A percentile compares a stretch with the other conserved stretches of the same genome.
phyloP scores from a whole-genome alignment of 805 yeast genomes.

The Ogataea neopini region DNA sequence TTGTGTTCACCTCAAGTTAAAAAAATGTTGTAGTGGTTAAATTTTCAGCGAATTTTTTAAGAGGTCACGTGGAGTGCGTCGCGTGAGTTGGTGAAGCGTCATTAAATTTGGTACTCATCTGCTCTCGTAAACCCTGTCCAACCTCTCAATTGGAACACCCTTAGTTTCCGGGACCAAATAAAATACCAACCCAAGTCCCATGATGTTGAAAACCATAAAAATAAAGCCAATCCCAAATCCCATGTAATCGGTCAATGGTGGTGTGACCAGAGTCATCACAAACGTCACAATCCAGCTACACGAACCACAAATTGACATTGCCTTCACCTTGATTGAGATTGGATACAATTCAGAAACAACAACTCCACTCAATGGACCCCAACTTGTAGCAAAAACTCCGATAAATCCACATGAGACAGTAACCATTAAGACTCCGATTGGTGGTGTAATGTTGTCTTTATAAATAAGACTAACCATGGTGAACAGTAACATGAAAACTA shows the following conservation, averaged over 20 bases:
- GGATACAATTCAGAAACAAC: slow-evolving; percentile 69
- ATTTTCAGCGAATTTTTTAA: too few species aligned
- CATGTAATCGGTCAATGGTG: slow-evolving; percentile 59
- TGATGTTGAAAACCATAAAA: slow-evolving; percentile 34
- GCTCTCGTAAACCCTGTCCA: slow-evolving; percentile 27
- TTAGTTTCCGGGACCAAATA: slow-evolving; percentile 38
- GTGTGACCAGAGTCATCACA: slow-evolving; percentile 66
- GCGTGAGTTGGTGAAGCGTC: too few species aligned
- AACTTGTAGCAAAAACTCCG: slow-evolving; percentile 63
- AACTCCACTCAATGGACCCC: slow-evolving; percentile 75
- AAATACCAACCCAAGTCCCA: slow-evolving; percentile 28
- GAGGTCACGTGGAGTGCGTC: too few species aligned
- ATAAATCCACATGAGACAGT: slow-evolving; percentile 59
- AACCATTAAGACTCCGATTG: slow-evolving; percentile 56
- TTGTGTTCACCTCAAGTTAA: neutral
- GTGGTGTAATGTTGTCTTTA: slow-evolving; percentile 34
- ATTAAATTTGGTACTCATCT: neutral
- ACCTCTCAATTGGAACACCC: slow-evolving; percentile 20
- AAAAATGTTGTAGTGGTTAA: neutral
- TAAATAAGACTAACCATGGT: slow-evolving; percentile 54
- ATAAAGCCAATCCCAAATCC: slow-evolving; percentile 70
- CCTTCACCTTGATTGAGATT: slow-evolving; percentile 55
- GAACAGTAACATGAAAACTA: slow-evolving; percentile 54
- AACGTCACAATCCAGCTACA: slow-evolving; percentile 66
- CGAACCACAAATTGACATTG: slow-evolving; percentile 56